phyloP scores from a whole-genome alignment of 768 basidiomycete genomes.

The Auricularia auricula-judae region DNA sequence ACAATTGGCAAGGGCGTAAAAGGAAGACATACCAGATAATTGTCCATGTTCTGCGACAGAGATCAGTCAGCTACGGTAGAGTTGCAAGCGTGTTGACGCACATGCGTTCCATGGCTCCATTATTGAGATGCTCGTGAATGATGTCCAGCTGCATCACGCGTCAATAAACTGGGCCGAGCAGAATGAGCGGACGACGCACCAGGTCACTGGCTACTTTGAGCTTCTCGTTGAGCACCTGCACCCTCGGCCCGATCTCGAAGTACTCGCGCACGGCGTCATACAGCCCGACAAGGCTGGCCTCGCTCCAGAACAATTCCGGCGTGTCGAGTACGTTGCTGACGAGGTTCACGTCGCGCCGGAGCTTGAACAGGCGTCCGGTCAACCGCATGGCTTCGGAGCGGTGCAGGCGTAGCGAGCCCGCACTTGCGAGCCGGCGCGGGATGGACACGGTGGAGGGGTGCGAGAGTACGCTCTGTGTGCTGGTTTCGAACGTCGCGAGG shows the following conservation, averaged over 20 bases:
- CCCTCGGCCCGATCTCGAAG: slow-evolving; percentile 80
- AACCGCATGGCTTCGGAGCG: slow-evolving; percentile 78
- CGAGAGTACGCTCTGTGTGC: slow-evolving; percentile 66
- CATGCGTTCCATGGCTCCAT: slow-evolving; percentile 80
- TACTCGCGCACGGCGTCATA: slow-evolving; percentile 93
- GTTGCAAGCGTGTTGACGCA: no score
- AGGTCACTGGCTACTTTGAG: slow-evolving; percentile 74
- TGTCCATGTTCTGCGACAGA: slow-evolving; percentile 43
- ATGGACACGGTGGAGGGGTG: slow-evolving; percentile 69
- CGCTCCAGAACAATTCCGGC: slow-evolving; percentile 91
- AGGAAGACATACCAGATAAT: slow-evolving; percentile 43
- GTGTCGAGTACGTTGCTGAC: slow-evolving; percentile 90
- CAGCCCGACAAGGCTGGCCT: slow-evolving; percentile 77
- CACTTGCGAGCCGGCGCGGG: slow-evolving; percentile 69
- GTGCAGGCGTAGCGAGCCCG: slow-evolving; percentile 63
- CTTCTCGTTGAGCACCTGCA: slow-evolving; percentile 80
- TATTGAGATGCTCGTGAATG: slow-evolving; percentile 89
- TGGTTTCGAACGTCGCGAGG: slow-evolving; percentile 76
- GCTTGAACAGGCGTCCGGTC: slow-evolving; percentile 66
- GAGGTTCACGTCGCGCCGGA: slow-evolving; percentile 81
- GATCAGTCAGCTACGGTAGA: no score
- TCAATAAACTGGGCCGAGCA: slow-evolving; percentile 19
- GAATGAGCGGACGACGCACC: background rate
- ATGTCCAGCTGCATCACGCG: slow-evolving; percentile 47
- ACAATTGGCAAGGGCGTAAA: slow-evolving; percentile 32